Evolutionary conservation across 441 rosid genomes (phyloP).

Genomic region (Gossypium laxum): DNA sequence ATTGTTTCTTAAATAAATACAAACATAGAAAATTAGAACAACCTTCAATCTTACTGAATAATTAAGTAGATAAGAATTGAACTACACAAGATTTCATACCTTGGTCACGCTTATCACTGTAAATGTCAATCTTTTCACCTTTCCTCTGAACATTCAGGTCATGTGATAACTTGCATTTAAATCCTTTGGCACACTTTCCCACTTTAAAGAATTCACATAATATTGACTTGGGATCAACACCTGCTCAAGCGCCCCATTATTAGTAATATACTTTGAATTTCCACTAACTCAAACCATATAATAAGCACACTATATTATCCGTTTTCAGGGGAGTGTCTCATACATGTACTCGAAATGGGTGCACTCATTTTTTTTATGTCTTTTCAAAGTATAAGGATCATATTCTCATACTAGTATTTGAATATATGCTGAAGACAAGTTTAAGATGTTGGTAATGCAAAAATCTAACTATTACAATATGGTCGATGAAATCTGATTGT

Average conservation of each 20-base stretch:
- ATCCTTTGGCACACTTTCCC: slow-evolving; percentile 82
- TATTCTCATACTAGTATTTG: neutral
- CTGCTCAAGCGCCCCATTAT: slow-evolving; percentile 24
- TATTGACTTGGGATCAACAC: slow-evolving; percentile 90
- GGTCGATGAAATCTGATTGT: no score
- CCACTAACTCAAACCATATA: neutral
- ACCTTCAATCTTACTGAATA: neutral
- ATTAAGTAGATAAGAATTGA: neutral
- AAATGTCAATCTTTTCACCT: slow-evolving; percentile 84
- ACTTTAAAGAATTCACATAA: slow-evolving; percentile 77
- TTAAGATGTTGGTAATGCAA: neutral
- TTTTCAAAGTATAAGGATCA: neutral
- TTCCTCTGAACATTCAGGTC: slow-evolving; percentile 85
- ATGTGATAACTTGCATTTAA: slow-evolving; percentile 91
- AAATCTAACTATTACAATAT: no score
- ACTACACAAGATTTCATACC: neutral
- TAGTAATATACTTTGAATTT: slow-evolving; percentile 4
- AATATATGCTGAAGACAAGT: neutral
- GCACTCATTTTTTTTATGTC: neutral
- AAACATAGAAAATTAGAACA: neutral
- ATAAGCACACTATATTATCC: neutral
- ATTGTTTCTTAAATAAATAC: slow-evolving; percentile 36
- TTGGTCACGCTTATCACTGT: slow-evolving; percentile 65
- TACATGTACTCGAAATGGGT: neutral
- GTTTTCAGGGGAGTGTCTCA: no score